Percentiles rank a stretch among this genome's conserved stretches.
Conservation (phyloP, 1,284 basidiomycete genomes). For the Ustilago nuda region DNA sequence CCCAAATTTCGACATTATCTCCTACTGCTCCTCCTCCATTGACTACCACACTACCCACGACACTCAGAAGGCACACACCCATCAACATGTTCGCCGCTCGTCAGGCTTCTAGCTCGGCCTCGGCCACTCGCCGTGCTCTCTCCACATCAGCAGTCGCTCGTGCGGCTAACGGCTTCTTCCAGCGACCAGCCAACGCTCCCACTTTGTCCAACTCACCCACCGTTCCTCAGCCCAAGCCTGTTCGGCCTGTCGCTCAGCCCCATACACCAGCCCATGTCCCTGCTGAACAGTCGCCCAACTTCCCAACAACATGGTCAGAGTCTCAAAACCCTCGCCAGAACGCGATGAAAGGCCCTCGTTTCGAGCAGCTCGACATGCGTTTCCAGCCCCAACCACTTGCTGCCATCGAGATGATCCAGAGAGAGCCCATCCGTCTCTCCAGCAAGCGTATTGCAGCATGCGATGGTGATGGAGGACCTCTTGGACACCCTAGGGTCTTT, state of each 20-base stretch:
- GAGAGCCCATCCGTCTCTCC: constrained; percentile 86
- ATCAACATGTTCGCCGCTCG: constrained; percentile 25
- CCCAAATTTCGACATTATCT: neutral
- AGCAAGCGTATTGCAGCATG: constrained; percentile 85
- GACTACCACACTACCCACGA: neutral
- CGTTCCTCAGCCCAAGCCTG: constrained; percentile 39
- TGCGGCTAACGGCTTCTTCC: constrained; percentile 43
- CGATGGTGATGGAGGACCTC: constrained; percentile 87
- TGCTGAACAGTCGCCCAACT: constrained; percentile 60
- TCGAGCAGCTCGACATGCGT: constrained; percentile 88
- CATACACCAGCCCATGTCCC: constrained; percentile 56
- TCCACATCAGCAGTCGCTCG: constrained; percentile 19
- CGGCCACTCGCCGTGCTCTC: constrained; percentile 21
- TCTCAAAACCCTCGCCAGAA: constrained; percentile 73
- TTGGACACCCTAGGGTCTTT: constrained; percentile 95
- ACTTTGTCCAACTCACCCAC: constrained; percentile 52
- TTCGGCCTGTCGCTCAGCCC: constrained; percentile 54
- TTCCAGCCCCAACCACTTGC: constrained; percentile 90
- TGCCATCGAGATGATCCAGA: constrained; percentile 87
- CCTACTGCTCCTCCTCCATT: neutral
- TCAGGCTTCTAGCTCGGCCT: constrained; percentile 3
- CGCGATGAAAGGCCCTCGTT: constrained; percentile 77
- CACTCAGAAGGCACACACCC: neutral
- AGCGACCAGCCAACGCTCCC: constrained; percentile 49
- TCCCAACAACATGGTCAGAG: constrained; percentile 59